Percentiles rank a stretch among this genome's conserved stretches.
These are phyloP conservation scores for Warburgia ugandensis DNA, from an alignment of 164 flowering plant species.

Conservation along the genomic window DNA sequence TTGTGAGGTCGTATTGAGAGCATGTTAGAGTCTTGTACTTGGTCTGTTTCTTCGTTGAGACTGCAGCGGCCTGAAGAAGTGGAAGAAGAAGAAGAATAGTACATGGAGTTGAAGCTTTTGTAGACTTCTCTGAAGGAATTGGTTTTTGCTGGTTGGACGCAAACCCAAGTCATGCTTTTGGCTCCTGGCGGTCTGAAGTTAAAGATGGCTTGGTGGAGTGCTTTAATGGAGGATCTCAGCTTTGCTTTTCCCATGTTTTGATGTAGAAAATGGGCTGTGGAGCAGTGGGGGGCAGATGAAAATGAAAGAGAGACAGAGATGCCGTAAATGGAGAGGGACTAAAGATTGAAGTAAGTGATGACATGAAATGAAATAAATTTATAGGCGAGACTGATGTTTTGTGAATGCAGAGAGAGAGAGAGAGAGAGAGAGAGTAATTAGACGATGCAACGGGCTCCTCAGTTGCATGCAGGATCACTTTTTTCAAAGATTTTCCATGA, in stretches of 20 bases:
- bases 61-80: not conserved
- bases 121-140: constrained; percentile 17
- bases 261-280: too few species aligned
- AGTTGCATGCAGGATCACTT: too few species aligned
- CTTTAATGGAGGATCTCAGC: constrained; percentile 14
- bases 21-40: not conserved
- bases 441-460: too few species aligned
- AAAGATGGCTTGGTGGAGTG: constrained; percentile 12
- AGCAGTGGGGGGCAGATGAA: too few species aligned
- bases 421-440: too few species aligned
- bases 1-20: not conserved
- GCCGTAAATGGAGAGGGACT: too few species aligned
- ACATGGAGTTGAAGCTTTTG: constrained; percentile 15
- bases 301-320: too few species aligned
- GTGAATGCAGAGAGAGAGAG: too few species aligned
- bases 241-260: constrained; percentile 15
- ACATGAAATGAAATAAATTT: too few species aligned
- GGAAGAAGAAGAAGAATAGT: constrained; percentile 1
- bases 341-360: too few species aligned
- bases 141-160: constrained; percentile 15
- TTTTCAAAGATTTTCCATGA: too few species aligned
- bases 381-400: too few species aligned
- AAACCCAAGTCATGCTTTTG: constrained; percentile 12
- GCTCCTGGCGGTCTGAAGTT: constrained; percentile 9
- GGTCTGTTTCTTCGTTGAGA: not conserved